Conservation (phyloP, 225 moss, liverwort and hornwort genomes). For the Polytrichum commune region DNA sequence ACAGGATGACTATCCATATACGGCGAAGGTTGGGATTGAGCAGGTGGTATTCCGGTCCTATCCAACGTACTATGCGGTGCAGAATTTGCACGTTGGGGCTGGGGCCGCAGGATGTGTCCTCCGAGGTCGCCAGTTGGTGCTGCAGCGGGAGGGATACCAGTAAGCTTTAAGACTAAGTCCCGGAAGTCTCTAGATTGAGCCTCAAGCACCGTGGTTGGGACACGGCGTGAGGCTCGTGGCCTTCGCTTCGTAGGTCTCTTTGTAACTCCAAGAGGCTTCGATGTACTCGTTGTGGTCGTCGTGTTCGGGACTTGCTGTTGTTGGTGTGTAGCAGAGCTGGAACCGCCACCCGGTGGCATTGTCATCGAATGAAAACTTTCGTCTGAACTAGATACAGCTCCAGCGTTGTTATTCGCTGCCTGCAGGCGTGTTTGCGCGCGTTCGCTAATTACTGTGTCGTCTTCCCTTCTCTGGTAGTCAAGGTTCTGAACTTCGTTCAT, state of each 20-base stretch:
- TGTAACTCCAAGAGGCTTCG: slow-evolving; percentile 3
- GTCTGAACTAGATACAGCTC: no score
- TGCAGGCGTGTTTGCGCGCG: slow-evolving; percentile 1
- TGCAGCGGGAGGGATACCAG: not conserved
- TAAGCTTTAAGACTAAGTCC: slow-evolving; percentile 12
- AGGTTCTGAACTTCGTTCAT: not conserved
- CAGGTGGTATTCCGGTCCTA: not conserved
- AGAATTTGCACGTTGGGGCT: slow-evolving; percentile 19
- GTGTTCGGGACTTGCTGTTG: not conserved
- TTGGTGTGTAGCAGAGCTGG: slow-evolving; percentile 1
- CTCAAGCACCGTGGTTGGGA: slow-evolving; percentile 9
- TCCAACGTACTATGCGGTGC: not conserved
- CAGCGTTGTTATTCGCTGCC: not conserved
- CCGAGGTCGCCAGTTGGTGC: not conserved
- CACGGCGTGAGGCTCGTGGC: slow-evolving; percentile 8
- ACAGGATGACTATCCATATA: not conserved
- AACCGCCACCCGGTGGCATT: not conserved
- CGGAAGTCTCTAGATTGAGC: slow-evolving; percentile 6
- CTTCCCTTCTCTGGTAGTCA: not conserved
- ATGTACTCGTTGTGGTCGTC: not conserved
- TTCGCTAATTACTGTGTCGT: not conserved
- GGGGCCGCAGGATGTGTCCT: slow-evolving; percentile 22
- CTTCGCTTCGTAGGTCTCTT: slow-evolving; percentile 7
- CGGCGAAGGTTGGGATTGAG: not conserved
- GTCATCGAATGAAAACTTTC: no score